These are phyloP conservation scores for Saccharomycopsis hybrid DNA, from an alignment of 1,139 yeast species.

Conservation along the genomic window DNA sequence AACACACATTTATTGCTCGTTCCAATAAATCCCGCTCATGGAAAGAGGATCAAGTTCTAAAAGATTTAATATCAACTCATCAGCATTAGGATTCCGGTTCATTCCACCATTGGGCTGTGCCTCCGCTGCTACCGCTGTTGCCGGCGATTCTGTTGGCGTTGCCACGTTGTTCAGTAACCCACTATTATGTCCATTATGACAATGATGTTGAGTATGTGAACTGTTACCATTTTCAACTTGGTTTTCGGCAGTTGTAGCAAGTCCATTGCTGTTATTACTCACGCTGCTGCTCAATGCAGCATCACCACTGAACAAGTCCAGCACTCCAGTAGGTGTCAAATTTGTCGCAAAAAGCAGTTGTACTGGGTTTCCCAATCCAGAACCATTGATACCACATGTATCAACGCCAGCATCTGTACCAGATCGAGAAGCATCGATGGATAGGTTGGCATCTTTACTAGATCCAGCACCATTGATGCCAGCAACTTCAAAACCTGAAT, in stretches of 20 bases:
- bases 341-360: neutral
- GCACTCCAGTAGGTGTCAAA: too few species aligned
- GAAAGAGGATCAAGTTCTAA: conserved; percentile 11
- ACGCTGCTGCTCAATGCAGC: too few species aligned
- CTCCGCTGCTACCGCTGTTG: neutral
- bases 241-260: neutral
- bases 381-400: too few species aligned
- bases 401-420: too few species aligned
- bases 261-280: too few species aligned
- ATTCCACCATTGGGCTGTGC: too few species aligned
- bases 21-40: neutral
- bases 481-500: neutral
- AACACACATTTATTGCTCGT: too few species aligned
- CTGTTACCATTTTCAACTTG: neutral
- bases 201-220: neutral
- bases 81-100: neutral
- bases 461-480: too few species aligned
- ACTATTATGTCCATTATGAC: neutral
- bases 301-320: too few species aligned
- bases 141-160: neutral
- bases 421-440: too few species aligned
- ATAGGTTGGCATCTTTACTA: too few species aligned
- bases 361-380: too few species aligned
- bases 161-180: neutral
- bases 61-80: conserved; percentile 6